phyloP scores from a whole-genome alignment of 805 yeast species.

The Metschnikowia corniflorae region DNA sequence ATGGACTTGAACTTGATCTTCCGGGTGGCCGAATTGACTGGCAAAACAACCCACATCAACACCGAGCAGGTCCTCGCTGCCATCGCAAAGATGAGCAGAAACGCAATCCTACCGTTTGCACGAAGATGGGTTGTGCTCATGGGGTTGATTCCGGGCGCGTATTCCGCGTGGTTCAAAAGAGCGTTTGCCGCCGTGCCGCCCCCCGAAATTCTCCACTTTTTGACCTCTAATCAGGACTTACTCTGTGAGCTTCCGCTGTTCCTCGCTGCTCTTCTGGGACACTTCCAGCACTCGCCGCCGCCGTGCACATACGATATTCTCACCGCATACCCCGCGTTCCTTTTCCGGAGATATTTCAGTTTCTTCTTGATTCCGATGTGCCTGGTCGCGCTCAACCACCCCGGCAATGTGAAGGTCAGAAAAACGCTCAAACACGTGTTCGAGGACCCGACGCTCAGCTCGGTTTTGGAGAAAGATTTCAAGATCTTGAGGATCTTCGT shows the following conservation, averaged over 20 bases:
- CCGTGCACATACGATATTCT: conserved; percentile 5
- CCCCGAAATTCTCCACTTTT: conserved; percentile 1
- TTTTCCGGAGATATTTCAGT: conserved; percentile 12
- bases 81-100: conserved; percentile 12
- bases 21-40: conserved; percentile 47
- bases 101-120: conserved; percentile 7
- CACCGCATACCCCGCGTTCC: conserved; percentile 7
- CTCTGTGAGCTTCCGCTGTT: conserved; percentile 13
- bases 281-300: neutral
- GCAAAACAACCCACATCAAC: conserved; percentile 25
- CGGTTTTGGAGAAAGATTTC: conserved; percentile 47
- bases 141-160: conserved; percentile 28
- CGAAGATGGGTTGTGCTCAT: conserved; percentile 55
- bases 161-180: conserved; percentile 6
- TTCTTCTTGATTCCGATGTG: conserved; percentile 2
- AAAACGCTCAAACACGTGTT: conserved; percentile 39
- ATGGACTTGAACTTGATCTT: conserved; percentile 34
- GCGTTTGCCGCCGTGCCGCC: conserved; percentile 2
- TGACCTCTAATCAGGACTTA: conserved; percentile 2
- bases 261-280: conserved; percentile 6
- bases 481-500: conserved; percentile 19
- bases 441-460: conserved; percentile 50
- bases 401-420: conserved; percentile 8
- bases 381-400: conserved; percentile 2
- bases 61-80: conserved; percentile 8